These are phyloP conservation scores for Phytophthora litchii DNA, from an alignment of 352 stramenopile species.

Conservation along the genomic window DNA sequence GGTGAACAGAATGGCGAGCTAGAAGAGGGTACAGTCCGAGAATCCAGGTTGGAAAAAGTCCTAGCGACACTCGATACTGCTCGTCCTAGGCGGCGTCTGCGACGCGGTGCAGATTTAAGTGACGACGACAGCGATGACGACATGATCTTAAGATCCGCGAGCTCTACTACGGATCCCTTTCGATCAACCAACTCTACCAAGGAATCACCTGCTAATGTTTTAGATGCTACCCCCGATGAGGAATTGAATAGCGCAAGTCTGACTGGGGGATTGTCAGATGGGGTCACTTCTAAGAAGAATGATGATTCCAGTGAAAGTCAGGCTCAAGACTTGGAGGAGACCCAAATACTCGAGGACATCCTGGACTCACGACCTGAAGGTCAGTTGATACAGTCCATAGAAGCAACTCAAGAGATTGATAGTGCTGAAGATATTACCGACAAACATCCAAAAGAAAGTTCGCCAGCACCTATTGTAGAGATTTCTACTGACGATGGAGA, in stretches of 20 bases:
- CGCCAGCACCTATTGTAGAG: background rate
- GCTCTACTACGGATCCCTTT: constrained; percentile 3
- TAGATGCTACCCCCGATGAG: background rate
- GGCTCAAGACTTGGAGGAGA: constrained; percentile 21
- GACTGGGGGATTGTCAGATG: constrained; percentile 9
- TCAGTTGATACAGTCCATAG: constrained; percentile 10
- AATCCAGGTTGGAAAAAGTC: constrained; percentile 29
- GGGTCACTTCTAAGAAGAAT: constrained; percentile 2
- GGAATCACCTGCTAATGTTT: constrained; percentile 2
- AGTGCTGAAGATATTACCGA: constrained; percentile 1
- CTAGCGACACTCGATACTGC: constrained; percentile 33
- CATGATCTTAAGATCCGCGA: constrained; percentile 30
- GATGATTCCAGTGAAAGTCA: constrained; percentile 7
- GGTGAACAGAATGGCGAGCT: constrained; percentile 25
- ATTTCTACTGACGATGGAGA: constrained; percentile 6
- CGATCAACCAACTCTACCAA: constrained; percentile 4
- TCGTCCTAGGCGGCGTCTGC: constrained; percentile 49
- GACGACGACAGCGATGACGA: constrained; percentile 58
- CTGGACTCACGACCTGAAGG: background rate
- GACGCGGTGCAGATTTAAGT: constrained; percentile 46
- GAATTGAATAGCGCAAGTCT: constrained; percentile 12
- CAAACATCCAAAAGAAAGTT: constrained; percentile 1
- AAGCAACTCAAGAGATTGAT: constrained; percentile 14
- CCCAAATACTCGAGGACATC: constrained; percentile 31
- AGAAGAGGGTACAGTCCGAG: constrained; percentile 21